Percentiles rank a stretch among this genome's conserved stretches.
phyloP scores from a whole-genome alignment of 2,329 filamentous ascomycete genomes.

The Penicillium vulpinum region DNA sequence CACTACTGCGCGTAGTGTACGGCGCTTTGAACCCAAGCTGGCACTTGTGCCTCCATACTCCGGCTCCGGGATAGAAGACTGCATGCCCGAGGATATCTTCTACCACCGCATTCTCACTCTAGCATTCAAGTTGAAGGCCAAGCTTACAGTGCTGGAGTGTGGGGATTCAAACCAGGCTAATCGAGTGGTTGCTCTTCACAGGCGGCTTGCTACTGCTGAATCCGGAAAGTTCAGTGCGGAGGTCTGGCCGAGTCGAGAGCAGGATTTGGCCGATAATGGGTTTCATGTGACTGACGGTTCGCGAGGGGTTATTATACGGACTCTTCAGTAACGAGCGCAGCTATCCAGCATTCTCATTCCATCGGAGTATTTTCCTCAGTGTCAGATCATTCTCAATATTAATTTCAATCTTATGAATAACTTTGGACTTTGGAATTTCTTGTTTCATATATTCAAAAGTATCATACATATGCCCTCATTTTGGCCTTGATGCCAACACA shows the following conservation, averaged over 20 bases:
- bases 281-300: conserved; percentile 24
- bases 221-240: conserved; percentile 4
- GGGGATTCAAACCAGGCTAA: conserved; percentile 36
- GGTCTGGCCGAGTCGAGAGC: conserved; percentile 20
- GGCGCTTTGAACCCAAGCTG: conserved; percentile 74
- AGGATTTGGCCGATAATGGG: conserved; percentile 18
- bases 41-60: conserved; percentile 67
- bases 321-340: not conserved
- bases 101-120: conserved; percentile 36
- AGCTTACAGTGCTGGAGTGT: conserved; percentile 40
- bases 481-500: not conserved
- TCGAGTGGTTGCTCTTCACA: conserved; percentile 30
- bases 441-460: not conserved
- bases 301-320: conserved; percentile 23
- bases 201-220: conserved; percentile 3
- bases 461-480: not conserved
- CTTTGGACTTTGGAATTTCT: not conserved
- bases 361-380: not conserved
- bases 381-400: not conserved
- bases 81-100: conserved; percentile 36
- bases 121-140: conserved; percentile 23
- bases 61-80: not conserved
- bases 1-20: conserved; percentile 70
- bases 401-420: not conserved
- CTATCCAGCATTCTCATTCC: not conserved